phyloP scores from a whole-genome alignment of 1,139 yeast species.

The Wickerhamiella pararugosa region DNA sequence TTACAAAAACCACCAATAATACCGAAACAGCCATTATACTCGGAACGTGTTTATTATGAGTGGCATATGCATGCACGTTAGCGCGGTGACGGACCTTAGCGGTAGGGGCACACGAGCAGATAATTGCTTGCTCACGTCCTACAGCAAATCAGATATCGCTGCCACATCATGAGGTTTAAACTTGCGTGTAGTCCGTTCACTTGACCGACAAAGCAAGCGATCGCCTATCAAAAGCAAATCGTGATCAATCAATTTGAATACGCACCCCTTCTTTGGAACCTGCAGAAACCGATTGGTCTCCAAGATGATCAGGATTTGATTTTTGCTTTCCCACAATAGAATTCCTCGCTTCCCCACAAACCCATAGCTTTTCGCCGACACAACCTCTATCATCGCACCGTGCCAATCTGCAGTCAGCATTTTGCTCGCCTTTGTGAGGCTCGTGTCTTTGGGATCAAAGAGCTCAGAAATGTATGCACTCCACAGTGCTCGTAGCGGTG shows the following conservation, averaged over 20 bases:
- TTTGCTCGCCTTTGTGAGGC: constrained; percentile 24
- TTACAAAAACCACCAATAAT: not conserved
- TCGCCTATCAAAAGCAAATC: constrained; percentile 64
- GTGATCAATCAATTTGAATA: constrained; percentile 36
- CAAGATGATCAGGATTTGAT: constrained; percentile 52
- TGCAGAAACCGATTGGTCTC: constrained; percentile 33
- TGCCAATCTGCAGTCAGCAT: constrained; percentile 71
- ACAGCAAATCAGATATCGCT: constrained; percentile 28
- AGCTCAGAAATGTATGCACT: constrained; percentile 41
- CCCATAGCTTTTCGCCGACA: constrained; percentile 41
- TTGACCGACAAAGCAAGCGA: constrained; percentile 57
- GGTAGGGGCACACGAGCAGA: not conserved
- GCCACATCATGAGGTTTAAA: constrained; percentile 67
- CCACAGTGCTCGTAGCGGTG: constrained; percentile 46
- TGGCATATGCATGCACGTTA: not conserved
- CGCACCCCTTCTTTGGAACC: constrained; percentile 45
- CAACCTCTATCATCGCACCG: constrained; percentile 55
- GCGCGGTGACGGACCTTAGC: not conserved
- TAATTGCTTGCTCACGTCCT: not conserved
- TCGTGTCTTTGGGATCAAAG: constrained; percentile 19
- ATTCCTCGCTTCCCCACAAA: constrained; percentile 60
- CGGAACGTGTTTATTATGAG: not conserved
- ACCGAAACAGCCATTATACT: too few species aligned
- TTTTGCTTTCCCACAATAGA: constrained; percentile 76
- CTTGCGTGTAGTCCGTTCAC: constrained; percentile 74